Evolutionary conservation across 371 early-diverging fungal genomes (phyloP), one percentile per base, ranked within the genome.

Genomic region (Caulochytrium protostelioides): DNA sequence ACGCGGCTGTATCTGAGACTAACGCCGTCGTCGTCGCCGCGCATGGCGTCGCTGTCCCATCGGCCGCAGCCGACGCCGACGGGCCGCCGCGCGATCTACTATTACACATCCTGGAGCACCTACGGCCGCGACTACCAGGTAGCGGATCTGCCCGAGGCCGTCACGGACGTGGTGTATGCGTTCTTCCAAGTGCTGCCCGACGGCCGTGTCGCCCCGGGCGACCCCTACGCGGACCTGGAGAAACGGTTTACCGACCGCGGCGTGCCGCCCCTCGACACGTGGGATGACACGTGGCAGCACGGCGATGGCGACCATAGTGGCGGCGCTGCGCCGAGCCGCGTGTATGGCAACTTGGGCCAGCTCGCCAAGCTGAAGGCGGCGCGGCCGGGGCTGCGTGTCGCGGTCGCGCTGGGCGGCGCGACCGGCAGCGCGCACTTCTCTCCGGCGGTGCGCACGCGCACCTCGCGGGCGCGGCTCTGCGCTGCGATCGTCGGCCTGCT

Each of bases 371-470:
- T 76, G 34, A 83, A 83, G 44, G 66, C 72, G 45, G 55, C 58
- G 12, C 50, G 52, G 7, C 37, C 30, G 16, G n/a, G 22, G 30
- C 55, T 57, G 34, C 46, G 48, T 15, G 20, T 62, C 2, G 57
- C 42, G 43, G 59, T 83, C 0, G 74, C 79, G 32, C 66, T 86
- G 24, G 90, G 89, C 14, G 87, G 90, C 2, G 84, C 84, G 84
- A 72, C 78, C 2, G 74, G 70, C 70, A 79, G 80, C 2, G 76
- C 72, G 32, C 62, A 74, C 37, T 91, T 91, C 51, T 74, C 79
- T 4, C 41, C 43, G 1, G 57, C 57, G 0, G 77, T 84, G 26
- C 66, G 68, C 0, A 49, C 73, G 1, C 49, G 47, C 6, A 59
- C 58, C 24, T 18, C 42, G 32, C 54, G 79, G 19, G 46, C 59